Conservation (phyloP, 2,329 filamentous ascomycete species). For the Thelonectria rubi region DNA sequence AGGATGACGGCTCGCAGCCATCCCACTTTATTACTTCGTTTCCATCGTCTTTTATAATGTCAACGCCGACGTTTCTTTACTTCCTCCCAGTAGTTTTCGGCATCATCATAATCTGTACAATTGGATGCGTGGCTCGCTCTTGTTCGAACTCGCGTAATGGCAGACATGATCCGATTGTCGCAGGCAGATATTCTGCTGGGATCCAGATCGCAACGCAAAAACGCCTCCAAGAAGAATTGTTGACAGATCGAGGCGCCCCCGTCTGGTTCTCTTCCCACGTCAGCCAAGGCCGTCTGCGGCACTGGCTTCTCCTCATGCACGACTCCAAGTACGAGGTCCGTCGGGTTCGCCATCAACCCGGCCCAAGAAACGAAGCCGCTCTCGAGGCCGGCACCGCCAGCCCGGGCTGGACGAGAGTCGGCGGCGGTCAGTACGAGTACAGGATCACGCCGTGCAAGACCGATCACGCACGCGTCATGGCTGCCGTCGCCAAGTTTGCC, state of each 20-base stretch:
- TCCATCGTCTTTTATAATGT: not conserved
- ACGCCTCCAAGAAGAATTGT: constrained; percentile 10
- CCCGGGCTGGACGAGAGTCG: constrained; percentile 6
- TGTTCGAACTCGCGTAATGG: not conserved
- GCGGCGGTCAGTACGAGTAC: constrained; percentile 8
- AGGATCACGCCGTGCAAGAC: constrained; percentile 1
- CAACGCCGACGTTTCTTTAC: not conserved
- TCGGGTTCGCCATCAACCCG: not conserved
- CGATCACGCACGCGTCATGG: not conserved
- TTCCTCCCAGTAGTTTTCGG: not conserved
- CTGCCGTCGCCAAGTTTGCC: not conserved
- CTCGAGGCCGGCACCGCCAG: not conserved
- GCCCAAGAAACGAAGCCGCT: not conserved
- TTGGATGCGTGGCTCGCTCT: not conserved
- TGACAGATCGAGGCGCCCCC: constrained; percentile 3
- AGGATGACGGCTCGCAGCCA: not conserved
- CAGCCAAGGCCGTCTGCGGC: not conserved
- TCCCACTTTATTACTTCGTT: not conserved
- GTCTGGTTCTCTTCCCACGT: constrained; percentile 14
- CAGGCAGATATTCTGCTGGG: not conserved
- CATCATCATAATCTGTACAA: not conserved
- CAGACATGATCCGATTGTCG: not conserved
- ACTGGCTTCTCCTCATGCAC: constrained; percentile 3
- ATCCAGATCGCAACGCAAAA: not conserved
- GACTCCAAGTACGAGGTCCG: constrained; percentile 13